Base-by-base conservation (phyloP, 352 stramenopile genomes). In the Globisporangium abappressorium region DNA sequence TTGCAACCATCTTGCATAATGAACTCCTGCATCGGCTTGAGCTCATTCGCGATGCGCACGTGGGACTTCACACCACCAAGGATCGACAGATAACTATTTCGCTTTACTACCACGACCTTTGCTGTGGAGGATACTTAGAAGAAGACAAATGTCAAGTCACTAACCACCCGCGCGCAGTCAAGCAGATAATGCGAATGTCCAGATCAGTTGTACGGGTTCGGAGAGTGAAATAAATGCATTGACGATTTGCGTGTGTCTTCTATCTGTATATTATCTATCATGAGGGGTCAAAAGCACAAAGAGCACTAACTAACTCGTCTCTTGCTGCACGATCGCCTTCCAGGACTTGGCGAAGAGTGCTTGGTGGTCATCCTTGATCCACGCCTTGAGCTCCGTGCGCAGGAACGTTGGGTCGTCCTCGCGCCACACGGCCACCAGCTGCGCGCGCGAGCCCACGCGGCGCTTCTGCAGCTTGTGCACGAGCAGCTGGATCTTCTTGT, bases 401-500 rank as follows among this genome's bases (percentile, higher is more conserved):
- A 92, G 58, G 66, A 91, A 92, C 14, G 74, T 79, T 28, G 68
- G 71, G 24, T 85, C 74, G 1, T 66, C 57, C 12, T 62, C 22
- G 33, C 70, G 72, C 84, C 84, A 92, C 33, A 78, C 76, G 5
- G 64, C 70, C 0, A 82, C 68, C 11, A 91, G 78, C 33, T 76
- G 57, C 20, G 62, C 59, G 8, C 80, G 76, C 20, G 76, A 85
- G 4, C 76, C 82, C 38, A 92, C 80, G 9, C 60, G 36, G 15
- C 71, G 62, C 24, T 74, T 71, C 65, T 91, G 80, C n/a, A 95
- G 69, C 54, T 84, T 86, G 4, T 74, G 59, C 8, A 93, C 85
- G 20, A 95, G 78, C 34, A 92, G 54, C 62, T 93, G 87, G 70
- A 93, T 93, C 73, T 92, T 92, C 72, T 85, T 90, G 80, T 95